These are phyloP conservation scores for Moesziomyces sp. DNA, from an alignment of 1,284 basidiomycete species.

Conservation along the genomic window DNA sequence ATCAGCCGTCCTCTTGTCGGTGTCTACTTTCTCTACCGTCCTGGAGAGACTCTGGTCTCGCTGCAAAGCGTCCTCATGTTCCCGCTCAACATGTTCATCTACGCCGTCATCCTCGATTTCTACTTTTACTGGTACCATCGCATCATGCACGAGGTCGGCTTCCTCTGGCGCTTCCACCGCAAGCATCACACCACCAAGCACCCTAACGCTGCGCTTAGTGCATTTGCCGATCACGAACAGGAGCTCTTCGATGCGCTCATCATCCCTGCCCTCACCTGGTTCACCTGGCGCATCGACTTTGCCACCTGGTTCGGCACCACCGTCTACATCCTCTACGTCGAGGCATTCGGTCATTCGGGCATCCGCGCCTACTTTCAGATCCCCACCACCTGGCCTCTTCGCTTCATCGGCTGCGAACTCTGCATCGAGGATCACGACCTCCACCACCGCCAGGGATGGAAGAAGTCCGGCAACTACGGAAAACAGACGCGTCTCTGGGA, in stretches of 20 bases:
- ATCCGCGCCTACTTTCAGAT: constrained; percentile 56
- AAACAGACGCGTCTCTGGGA: constrained; percentile 66
- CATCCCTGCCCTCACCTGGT: constrained; percentile 50
- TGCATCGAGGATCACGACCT: constrained; percentile 65
- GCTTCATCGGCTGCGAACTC: constrained; percentile 52
- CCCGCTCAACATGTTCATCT: constrained; percentile 41
- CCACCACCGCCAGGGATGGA: constrained; percentile 65
- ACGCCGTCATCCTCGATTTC: constrained; percentile 48
- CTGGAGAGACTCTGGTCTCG: constrained; percentile 14
- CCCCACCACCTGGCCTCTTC: constrained; percentile 51
- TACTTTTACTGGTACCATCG: constrained; percentile 64
- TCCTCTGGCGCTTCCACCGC: constrained; percentile 49
- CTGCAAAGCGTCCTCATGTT: constrained; percentile 19
- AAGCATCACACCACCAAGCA: constrained; percentile 60
- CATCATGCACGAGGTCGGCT: constrained; percentile 51
- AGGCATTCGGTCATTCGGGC: constrained; percentile 54
- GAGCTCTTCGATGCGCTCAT: constrained; percentile 57
- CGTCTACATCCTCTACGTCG: constrained; percentile 36
- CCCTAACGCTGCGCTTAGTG: constrained; percentile 51
- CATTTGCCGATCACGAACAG: constrained; percentile 58
- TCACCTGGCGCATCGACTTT: constrained; percentile 50
- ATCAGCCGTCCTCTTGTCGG: constrained; percentile 25
- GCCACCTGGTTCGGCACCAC: constrained; percentile 39
- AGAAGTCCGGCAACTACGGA: constrained; percentile 56
- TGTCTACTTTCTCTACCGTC: constrained; percentile 37